Conservation (phyloP, 169 alveolate species). For the Plasmodium ovale region DNA sequence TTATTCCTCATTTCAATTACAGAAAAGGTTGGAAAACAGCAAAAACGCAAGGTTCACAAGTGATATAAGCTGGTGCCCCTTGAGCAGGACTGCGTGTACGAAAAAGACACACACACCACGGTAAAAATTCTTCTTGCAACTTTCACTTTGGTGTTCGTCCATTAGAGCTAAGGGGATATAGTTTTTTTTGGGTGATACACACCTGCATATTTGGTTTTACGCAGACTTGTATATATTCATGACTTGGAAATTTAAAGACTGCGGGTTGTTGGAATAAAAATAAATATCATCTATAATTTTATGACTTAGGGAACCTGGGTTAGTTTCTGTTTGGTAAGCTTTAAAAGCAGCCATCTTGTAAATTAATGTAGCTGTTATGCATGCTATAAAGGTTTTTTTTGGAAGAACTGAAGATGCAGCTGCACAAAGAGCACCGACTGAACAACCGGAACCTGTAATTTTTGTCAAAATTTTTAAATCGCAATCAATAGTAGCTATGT, state of each 20-base stretch:
- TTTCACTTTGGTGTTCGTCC: too few species aligned
- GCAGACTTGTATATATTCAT: slow-evolving; percentile 28
- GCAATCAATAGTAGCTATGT: slow-evolving; percentile 50
- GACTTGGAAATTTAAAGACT: slow-evolving; percentile 42
- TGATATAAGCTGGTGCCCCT: too few species aligned
- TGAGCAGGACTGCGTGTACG: too few species aligned
- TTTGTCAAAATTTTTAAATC: slow-evolving; percentile 55
- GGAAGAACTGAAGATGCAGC: slow-evolving; percentile 64
- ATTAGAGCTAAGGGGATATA: too few species aligned
- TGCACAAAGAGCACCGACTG: slow-evolving; percentile 75
- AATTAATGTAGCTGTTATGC: slow-evolving; percentile 40
- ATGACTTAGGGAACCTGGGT: slow-evolving; percentile 58
- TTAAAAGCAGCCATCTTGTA: slow-evolving; percentile 62
- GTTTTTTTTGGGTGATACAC: too few species aligned
- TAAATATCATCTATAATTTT: slow-evolving; percentile 65
- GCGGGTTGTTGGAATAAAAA: slow-evolving; percentile 60
- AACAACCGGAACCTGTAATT: slow-evolving; percentile 75
- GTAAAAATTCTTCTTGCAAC: too few species aligned
- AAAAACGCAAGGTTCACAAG: too few species aligned
- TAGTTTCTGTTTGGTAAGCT: slow-evolving; percentile 59
- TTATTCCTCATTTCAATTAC: too few species aligned
- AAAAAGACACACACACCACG: too few species aligned
- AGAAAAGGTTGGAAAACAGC: too few species aligned
- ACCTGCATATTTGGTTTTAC: neutral
- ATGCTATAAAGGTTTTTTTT: slow-evolving; percentile 43